phyloP scores from a whole-genome alignment of 306 rosid species.

The Luffa acutangula region DNA sequence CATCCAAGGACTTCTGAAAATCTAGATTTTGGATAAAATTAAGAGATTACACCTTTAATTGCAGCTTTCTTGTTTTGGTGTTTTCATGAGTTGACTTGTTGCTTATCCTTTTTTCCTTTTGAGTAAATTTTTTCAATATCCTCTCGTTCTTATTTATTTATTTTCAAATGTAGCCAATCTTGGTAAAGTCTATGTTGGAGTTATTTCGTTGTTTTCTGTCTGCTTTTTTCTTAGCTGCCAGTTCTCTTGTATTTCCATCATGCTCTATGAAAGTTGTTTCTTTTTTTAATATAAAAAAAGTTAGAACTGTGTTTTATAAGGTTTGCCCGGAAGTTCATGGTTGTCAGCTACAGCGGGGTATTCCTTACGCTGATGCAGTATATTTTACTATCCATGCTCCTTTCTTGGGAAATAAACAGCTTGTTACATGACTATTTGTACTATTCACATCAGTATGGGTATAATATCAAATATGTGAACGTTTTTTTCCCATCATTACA shows the following conservation, averaged over 20 bases:
- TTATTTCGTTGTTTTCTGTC: neutral
- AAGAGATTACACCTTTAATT: neutral
- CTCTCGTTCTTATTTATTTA: neutral
- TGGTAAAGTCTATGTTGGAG: neutral
- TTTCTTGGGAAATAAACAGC: neutral
- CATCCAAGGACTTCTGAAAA: slow-evolving; percentile 7
- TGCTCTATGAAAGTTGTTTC: neutral
- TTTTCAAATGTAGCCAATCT: neutral
- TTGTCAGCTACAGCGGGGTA: neutral
- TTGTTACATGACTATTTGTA: neutral
- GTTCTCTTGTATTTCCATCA: neutral
- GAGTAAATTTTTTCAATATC: neutral
- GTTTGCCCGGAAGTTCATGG: neutral
- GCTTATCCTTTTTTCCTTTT: neutral
- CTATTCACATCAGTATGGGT: neutral
- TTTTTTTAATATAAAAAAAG: neutral
- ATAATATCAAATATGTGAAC: neutral
- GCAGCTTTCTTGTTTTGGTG: neutral
- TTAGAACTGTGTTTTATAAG: neutral
- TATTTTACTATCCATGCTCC: neutral
- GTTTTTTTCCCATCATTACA: neutral
- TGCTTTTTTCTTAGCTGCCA: neutral
- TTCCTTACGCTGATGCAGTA: neutral
- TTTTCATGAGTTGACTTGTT: neutral
- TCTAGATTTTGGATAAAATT: neutral